phyloP scores from a whole-genome alignment of 352 stramenopile species.

The Globisporangium carolinianum region DNA sequence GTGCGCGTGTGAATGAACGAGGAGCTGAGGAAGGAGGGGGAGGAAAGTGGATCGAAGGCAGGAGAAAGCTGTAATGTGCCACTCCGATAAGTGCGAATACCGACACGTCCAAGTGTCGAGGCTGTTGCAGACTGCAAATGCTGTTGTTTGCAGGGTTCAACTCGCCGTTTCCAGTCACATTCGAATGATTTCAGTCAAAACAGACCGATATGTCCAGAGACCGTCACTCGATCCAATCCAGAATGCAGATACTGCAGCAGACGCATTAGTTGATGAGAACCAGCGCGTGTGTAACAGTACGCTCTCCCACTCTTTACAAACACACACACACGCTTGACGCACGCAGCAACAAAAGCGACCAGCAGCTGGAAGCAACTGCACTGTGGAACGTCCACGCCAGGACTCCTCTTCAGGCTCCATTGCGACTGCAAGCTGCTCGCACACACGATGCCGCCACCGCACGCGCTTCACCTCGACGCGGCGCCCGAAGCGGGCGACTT shows the following conservation, averaged over 20 bases:
- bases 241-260: neutral
- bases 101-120: neutral
- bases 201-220: too few relatives aligned
- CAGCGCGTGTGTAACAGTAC: neutral
- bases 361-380: too few relatives aligned
- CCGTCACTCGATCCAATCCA: neutral
- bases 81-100: too few relatives aligned
- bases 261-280: neutral
- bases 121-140: neutral
- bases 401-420: too few relatives aligned
- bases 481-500: conserved; percentile 77
- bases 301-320: neutral
- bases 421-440: neutral
- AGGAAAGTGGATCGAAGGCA: too few relatives aligned
- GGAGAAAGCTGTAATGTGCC: too few relatives aligned
- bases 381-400: too few relatives aligned
- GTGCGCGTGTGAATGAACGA: too few relatives aligned
- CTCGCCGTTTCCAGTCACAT: neutral
- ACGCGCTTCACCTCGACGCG: conserved; percentile 47
- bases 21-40: too few relatives aligned
- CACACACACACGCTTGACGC: neutral
- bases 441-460: conserved; percentile 17
- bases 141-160: neutral
- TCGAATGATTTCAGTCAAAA: neutral
- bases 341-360: neutral